phyloP scores from a whole-genome alignment of 768 basidiomycete species.

The Phallus indusiatus region DNA sequence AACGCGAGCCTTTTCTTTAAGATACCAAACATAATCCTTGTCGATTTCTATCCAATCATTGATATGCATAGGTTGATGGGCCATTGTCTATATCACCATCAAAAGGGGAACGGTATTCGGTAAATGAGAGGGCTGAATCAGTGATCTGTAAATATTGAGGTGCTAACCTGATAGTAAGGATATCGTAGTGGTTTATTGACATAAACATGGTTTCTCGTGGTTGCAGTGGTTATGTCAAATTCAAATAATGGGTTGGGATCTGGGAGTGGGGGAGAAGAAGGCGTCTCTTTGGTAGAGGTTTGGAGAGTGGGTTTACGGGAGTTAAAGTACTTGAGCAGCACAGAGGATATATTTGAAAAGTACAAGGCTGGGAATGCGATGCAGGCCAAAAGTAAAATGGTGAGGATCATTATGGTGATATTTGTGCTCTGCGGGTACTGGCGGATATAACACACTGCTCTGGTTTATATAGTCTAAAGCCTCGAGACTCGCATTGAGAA shows the following conservation, averaged over 20 bases:
- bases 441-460: no score
- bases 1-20: constrained; percentile 23
- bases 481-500: no score
- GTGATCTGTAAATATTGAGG: neutral
- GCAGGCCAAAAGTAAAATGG: no score
- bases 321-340: neutral
- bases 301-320: neutral
- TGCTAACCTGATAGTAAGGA: constrained; percentile 16
- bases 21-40: constrained; percentile 24
- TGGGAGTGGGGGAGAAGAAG: neutral
- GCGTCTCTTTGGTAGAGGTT: neutral
- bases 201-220: constrained; percentile 15
- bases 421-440: no score
- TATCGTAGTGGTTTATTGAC: constrained; percentile 16
- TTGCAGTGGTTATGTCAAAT: constrained; percentile 15
- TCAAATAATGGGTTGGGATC: constrained; percentile 13
- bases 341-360: no score
- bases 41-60: constrained; percentile 31
- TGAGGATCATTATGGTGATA: no score
- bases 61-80: constrained; percentile 28
- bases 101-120: neutral
- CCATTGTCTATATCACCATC: constrained; percentile 18
- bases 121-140: neutral
- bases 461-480: no score
- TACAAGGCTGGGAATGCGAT: no score